These are phyloP conservation scores for Hyaloscypha bicolor DNA, from an alignment of 495 filamentous ascomycete species.

Conservation along the genomic window DNA sequence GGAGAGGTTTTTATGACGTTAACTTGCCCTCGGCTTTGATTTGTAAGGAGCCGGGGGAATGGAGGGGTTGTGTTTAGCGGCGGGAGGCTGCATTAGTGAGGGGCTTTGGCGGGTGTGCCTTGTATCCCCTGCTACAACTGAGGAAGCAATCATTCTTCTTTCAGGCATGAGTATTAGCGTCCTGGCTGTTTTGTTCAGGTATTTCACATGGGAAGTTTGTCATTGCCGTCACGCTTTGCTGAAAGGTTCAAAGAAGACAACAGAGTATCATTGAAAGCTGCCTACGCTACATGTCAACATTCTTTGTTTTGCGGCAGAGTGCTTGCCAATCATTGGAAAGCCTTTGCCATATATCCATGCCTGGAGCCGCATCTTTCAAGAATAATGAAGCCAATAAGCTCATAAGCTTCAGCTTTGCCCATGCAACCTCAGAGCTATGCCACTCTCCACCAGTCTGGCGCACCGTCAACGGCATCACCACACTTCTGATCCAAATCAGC, in stretches of 20 bases:
- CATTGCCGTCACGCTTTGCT: not conserved
- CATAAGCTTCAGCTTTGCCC: not conserved
- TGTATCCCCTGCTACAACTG: no score
- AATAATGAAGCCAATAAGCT: not conserved
- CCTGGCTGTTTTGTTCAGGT: no score
- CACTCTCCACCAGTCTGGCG: not conserved
- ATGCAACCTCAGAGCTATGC: not conserved
- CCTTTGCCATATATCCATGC: not conserved
- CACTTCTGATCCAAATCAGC: not conserved
- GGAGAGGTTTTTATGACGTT: not conserved
- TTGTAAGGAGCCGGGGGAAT: not conserved
- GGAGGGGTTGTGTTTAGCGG: slow-evolving; percentile 2
- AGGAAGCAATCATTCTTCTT: no score
- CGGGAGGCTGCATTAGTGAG: slow-evolving; percentile 18
- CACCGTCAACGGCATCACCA: not conserved
- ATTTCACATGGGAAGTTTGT: not conserved
- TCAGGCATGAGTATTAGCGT: no score
- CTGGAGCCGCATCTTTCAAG: not conserved
- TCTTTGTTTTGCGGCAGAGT: not conserved
- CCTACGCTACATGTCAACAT: not conserved
- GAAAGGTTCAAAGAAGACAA: not conserved
- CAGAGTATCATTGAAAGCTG: slow-evolving; percentile 22
- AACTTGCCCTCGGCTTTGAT: not conserved
- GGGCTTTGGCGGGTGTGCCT: not conserved
- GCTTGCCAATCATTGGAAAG: not conserved